Evolutionary conservation across 2,329 filamentous ascomycete species (phyloP).

Genomic region (Botrytis sinoallii): DNA sequence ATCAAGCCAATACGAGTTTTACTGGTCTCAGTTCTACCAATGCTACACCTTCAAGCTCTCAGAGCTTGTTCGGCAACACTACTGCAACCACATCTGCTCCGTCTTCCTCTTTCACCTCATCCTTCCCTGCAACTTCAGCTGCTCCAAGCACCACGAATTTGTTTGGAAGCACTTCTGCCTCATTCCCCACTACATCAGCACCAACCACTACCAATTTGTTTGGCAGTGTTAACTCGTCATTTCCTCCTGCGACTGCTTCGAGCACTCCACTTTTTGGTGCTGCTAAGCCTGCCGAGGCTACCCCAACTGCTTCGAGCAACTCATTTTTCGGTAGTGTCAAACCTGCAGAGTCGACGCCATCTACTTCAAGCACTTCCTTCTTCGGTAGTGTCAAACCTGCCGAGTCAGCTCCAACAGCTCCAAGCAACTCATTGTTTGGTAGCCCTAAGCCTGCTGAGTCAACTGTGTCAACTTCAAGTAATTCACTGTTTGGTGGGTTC

Average conservation of each 20-base stretch:
- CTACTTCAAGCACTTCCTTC: not conserved
- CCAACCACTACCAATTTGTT: slow-evolving; percentile 20
- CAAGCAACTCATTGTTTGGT: not conserved
- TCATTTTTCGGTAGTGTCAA: not conserved
- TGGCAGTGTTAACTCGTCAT: slow-evolving; percentile 18
- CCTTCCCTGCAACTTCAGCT: slow-evolving; percentile 12
- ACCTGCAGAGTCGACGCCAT: not conserved
- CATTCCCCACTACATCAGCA: slow-evolving; percentile 13
- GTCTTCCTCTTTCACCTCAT: slow-evolving; percentile 5
- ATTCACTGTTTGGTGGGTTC: not conserved
- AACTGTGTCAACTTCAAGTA: not conserved
- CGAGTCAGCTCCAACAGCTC: not conserved
- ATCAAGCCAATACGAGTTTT: slow-evolving; percentile 10
- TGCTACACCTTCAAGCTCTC: not conserved
- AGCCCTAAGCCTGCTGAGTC: not conserved
- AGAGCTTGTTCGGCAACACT: slow-evolving; percentile 6
- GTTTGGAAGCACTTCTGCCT: slow-evolving; percentile 15
- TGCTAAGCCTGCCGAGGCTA: slow-evolving; percentile 5
- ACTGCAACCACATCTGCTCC: slow-evolving; percentile 5
- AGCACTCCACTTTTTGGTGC: slow-evolving; percentile 7
- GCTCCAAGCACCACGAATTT: slow-evolving; percentile 13
- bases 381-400: not conserved
- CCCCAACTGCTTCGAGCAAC: not conserved
- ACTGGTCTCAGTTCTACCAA: slow-evolving; percentile 9
- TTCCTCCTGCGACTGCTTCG: slow-evolving; percentile 13